phyloP scores from a whole-genome alignment of 2,329 filamentous ascomycete species.

The Colletotrichum sp. region DNA sequence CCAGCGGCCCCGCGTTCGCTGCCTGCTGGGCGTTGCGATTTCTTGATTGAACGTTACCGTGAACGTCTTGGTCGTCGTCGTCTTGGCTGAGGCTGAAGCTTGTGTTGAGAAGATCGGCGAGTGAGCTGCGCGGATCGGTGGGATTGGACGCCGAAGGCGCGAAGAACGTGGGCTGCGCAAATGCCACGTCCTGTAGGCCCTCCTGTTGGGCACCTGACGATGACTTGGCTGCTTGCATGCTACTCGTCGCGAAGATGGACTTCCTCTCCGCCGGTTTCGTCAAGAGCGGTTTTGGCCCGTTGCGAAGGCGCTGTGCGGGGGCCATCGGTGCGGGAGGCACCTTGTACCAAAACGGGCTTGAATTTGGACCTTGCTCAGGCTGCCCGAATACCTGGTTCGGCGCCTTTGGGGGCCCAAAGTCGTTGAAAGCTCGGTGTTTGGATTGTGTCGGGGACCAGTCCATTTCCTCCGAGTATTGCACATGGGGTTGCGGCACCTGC shows the following conservation, averaged over 20 bases:
- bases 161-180: slow-evolving; percentile 67
- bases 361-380: slow-evolving; percentile 45
- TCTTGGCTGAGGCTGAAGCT: slow-evolving; percentile 46
- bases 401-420: slow-evolving; percentile 41
- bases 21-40: background rate
- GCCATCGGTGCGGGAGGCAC: slow-evolving; percentile 71
- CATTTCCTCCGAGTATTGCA: slow-evolving; percentile 64
- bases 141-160: slow-evolving; percentile 40
- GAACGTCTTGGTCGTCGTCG: slow-evolving; percentile 7
- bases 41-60: background rate
- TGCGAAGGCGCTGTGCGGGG: slow-evolving; percentile 66
- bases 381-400: slow-evolving; percentile 50
- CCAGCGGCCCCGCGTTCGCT: background rate
- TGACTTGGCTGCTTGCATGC: slow-evolving; percentile 5
- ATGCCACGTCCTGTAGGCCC: slow-evolving; percentile 39
- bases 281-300: slow-evolving; percentile 63
- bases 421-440: slow-evolving; percentile 59
- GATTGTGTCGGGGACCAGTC: slow-evolving; percentile 72
- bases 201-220: slow-evolving; percentile 7
- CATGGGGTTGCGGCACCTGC: slow-evolving; percentile 15
- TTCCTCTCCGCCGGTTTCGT: slow-evolving; percentile 48
- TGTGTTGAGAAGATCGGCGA: slow-evolving; percentile 49
- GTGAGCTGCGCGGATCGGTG: slow-evolving; percentile 44
- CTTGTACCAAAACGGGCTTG: slow-evolving; percentile 69
- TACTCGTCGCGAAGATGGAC: slow-evolving; percentile 54